Conservation (phyloP, 192 early-diverging fungal genomes). For the Dimargaris xerosporica region DNA sequence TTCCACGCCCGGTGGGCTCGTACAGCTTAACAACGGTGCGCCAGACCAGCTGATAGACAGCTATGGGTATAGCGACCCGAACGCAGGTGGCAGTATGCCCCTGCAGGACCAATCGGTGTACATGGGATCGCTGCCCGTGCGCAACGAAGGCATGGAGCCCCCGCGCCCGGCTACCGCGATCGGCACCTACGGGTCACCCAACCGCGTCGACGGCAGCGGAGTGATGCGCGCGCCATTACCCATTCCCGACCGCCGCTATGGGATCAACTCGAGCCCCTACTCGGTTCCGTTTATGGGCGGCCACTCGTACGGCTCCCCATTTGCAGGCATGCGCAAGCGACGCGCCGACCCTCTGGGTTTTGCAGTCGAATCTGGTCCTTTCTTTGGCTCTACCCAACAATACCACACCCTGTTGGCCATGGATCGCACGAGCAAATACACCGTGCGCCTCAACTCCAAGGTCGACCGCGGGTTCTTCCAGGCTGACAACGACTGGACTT, state of each 20-base stretch:
- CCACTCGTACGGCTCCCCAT: background rate
- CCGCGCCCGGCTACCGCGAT: constrained; percentile 9
- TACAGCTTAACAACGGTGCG: background rate
- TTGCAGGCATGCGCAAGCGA: constrained; percentile 18
- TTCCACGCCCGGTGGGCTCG: background rate
- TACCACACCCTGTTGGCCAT: constrained; percentile 44
- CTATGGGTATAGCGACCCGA: background rate
- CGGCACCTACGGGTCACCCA: constrained; percentile 1
- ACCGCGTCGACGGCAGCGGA: background rate
- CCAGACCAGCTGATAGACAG: constrained; percentile 1
- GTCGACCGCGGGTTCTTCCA: constrained; percentile 90
- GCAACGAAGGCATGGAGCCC: constrained; percentile 6
- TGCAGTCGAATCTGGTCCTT: constrained; percentile 39
- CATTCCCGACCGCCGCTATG: constrained; percentile 3
- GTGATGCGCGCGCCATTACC: background rate
- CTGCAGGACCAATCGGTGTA: background rate
- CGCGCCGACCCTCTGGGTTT: constrained; percentile 25
- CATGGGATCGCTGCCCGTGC: background rate
- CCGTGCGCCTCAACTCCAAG: constrained; percentile 48
- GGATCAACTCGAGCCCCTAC: background rate
- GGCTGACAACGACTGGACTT: constrained; percentile 80
- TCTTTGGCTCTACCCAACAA: constrained; percentile 53
- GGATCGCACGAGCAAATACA: constrained; percentile 40
- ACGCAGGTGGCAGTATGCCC: background rate
- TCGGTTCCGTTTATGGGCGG: constrained; percentile 7